Conservation (phyloP, 106 monocot genomes). For the Chionographis japonica region DNA sequence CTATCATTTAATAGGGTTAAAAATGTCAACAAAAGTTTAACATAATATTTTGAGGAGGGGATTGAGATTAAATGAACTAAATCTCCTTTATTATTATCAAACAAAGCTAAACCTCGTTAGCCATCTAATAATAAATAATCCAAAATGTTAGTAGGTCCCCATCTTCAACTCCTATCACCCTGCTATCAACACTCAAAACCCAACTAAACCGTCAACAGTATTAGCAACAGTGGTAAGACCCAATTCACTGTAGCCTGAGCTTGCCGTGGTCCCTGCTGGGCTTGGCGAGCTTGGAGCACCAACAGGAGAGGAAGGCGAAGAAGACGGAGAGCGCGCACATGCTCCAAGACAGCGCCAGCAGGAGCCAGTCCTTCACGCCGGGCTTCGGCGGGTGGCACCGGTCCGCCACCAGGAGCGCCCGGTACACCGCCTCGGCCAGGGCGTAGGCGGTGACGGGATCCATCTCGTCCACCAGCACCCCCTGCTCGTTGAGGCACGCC, state of each 20-base stretch:
- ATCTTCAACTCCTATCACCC: too few relatives aligned
- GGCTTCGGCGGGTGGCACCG: slow-evolving; percentile 38
- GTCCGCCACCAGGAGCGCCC: slow-evolving; percentile 39
- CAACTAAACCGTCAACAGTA: too few relatives aligned
- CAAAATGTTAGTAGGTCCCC: too few relatives aligned
- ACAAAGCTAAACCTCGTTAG: too few relatives aligned
- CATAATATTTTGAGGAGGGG: too few relatives aligned
- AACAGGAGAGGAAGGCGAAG: slow-evolving; percentile 37
- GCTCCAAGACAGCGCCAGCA: slow-evolving; percentile 15
- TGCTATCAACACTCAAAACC: too few relatives aligned
- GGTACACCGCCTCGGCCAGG: slow-evolving; percentile 25
- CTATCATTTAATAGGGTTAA: too few relatives aligned
- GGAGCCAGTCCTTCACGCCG: slow-evolving; percentile 17
- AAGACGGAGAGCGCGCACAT: slow-evolving; percentile 24
- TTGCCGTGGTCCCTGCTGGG: slow-evolving; percentile 13
- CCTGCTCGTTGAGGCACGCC: slow-evolving; percentile 21
- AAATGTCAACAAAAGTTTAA: too few relatives aligned
- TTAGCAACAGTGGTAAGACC: too few relatives aligned
- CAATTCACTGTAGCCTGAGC: slow-evolving; percentile 6
- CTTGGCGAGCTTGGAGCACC: slow-evolving; percentile 27
- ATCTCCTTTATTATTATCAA: too few relatives aligned
- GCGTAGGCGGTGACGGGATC: slow-evolving; percentile 44
- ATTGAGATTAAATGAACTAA: too few relatives aligned
- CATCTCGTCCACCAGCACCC: slow-evolving; percentile 24
- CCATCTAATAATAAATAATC: too few relatives aligned